A percentile compares a stretch with the other conserved stretches of the same genome.
Evolutionary conservation across 805 yeast genomes (phyloP).

Genomic region (Komagataella pastoris): DNA sequence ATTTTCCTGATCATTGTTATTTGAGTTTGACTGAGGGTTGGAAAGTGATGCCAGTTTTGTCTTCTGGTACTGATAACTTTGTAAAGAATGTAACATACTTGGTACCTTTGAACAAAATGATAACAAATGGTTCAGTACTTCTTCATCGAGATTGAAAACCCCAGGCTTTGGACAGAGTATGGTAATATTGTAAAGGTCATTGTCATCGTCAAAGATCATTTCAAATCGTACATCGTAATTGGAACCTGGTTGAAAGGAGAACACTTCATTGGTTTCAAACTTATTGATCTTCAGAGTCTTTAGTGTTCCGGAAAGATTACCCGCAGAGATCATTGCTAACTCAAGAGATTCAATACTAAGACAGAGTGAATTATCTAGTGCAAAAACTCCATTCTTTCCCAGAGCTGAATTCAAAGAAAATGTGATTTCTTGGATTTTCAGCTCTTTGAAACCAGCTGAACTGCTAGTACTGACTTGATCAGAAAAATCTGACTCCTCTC

Average conservation of each 20-base stretch:
- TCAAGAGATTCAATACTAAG: not conserved
- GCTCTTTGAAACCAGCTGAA: not conserved
- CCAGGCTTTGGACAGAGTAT: constrained; percentile 30
- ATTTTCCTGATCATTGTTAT: not conserved
- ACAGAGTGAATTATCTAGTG: not conserved
- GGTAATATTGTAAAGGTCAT: constrained; percentile 18
- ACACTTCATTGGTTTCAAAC: not conserved
- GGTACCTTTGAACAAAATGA: constrained; percentile 2
- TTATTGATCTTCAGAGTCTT: not conserved
- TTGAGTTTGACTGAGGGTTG: not conserved
- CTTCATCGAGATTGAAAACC: constrained; percentile 8
- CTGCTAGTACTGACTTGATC: not conserved
- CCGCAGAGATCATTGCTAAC: not conserved
- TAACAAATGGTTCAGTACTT: constrained; percentile 1
- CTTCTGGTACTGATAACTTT: not conserved
- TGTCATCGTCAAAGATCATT: constrained; percentile 12
- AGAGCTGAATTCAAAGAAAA: not conserved
- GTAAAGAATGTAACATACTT: not conserved
- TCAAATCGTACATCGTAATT: constrained; percentile 40
- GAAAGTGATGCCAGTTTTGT: not conserved
- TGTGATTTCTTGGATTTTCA: not conserved
- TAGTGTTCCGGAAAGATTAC: not conserved
- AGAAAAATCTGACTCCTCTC: not conserved
- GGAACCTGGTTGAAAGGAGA: not conserved
- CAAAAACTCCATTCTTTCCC: not conserved